Evolutionary conservation across 176 grass and related monocot genomes (phyloP), one percentile per base, ranked within the genome.

Genomic region (Carex pumila): DNA sequence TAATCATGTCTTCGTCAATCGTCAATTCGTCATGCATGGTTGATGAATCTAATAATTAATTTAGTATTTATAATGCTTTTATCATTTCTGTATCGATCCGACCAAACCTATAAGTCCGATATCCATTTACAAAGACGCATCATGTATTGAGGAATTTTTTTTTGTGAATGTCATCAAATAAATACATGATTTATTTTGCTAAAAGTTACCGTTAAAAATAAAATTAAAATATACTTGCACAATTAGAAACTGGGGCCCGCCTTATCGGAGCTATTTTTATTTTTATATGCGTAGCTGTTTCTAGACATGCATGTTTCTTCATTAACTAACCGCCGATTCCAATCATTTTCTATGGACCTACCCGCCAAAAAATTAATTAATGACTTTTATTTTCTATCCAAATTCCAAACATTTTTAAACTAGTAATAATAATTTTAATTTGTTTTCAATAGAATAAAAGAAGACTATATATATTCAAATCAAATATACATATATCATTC

Each of bases 311-410:
- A 82, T 82, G 72, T 76, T 76, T 75, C 71, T 75, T 75, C 56
- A 7, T 29, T 60, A 80, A 61, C 54, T 80, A 56, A 34, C 15
- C 7, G 25, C 0, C 25, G 30, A 41, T 39, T 61, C 59, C 80
- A 82, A 82, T 82, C 79, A 65, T 82, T 82, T 82, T 12, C 21
- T 15, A 8, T 21, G 79, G 36, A 11, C 60, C 79, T 50, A 82
- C 34, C 71, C 4, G 41, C 3, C 2, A 11, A 10, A 25, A 25
- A 25, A 25, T 72, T 11, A 12, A 22, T 72, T 21, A 49, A 12
- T 72, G 0, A 12, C 12, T 18, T 37, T 34, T 68, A 5, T 64
- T 68, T 7, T 29, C n/a, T 29, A 68, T 68, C 31, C 31, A 4
- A 34, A 15, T 36, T 37, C 22, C 31, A 68, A 15, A 68, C 13